Percentiles rank a stretch among this genome's conserved stretches.
phyloP scores from a whole-genome alignment of 2,329 filamentous ascomycete species.

The Colletotrichum phormii region DNA sequence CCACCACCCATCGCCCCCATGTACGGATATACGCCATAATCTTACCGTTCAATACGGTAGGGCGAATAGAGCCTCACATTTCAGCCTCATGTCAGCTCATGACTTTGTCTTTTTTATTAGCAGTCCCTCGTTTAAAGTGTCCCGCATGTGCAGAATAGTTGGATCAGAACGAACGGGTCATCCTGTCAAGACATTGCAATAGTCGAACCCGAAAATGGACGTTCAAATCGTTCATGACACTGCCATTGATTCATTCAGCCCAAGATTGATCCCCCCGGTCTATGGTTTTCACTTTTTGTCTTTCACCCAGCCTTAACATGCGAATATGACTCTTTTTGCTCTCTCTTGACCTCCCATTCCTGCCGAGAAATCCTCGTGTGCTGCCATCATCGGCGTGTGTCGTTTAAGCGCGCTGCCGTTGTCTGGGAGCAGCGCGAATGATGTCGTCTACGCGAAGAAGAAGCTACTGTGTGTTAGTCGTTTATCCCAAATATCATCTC shows the following conservation, averaged over 20 bases:
- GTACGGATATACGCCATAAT: neutral
- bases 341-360: conserved; percentile 13
- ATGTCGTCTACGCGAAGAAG: conserved; percentile 97
- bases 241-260: conserved; percentile 35
- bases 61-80: neutral
- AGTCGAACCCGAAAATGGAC: neutral
- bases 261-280: conserved; percentile 29
- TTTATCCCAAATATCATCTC: neutral
- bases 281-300: conserved; percentile 33
- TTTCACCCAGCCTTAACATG: conserved; percentile 12
- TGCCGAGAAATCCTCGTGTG: conserved; percentile 20
- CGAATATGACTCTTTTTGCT: conserved; percentile 22
- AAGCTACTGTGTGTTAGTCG: conserved; percentile 64
- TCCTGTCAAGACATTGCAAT: neutral
- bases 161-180: no score
- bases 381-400: conserved; percentile 37
- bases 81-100: neutral
- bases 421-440: conserved; percentile 90
- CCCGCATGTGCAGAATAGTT: no score
- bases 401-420: conserved; percentile 77
- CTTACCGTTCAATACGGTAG: neutral
- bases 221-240: conserved; percentile 25
- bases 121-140: no score
- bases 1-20: neutral
- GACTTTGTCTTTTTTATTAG: neutral